Evolutionary conservation across 2,329 filamentous ascomycete species (phyloP).

Genomic region (Hypoxylon sp.): DNA sequence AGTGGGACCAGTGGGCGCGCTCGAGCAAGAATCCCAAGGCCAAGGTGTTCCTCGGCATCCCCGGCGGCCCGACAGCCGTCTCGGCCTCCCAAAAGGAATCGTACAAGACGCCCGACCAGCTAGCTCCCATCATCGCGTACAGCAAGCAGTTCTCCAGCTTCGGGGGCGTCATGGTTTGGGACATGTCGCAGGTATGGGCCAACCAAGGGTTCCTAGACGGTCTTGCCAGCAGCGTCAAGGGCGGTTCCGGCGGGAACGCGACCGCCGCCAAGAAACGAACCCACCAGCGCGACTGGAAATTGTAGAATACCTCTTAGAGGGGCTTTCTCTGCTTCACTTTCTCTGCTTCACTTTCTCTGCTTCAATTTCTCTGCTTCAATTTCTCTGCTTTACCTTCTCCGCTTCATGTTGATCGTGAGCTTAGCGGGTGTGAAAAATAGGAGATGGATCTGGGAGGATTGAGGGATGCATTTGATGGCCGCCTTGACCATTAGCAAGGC

Average conservation of each 20-base stretch:
- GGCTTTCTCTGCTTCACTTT: background rate
- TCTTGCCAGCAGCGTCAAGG: slow-evolving; percentile 53
- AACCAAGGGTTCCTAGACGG: slow-evolving; percentile 68
- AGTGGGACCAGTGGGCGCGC: slow-evolving; percentile 75
- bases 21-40: slow-evolving; percentile 70
- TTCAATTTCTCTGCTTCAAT: background rate
- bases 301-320: background rate
- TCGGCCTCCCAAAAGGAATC: slow-evolving; percentile 56
- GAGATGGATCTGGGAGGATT: background rate
- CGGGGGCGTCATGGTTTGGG: slow-evolving; percentile 77
- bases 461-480: slow-evolving; percentile 2
- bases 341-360: background rate
- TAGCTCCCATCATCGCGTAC: slow-evolving; percentile 67
- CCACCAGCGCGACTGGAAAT: slow-evolving; percentile 35
- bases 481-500: background rate
- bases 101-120: slow-evolving; percentile 62
- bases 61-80: slow-evolving; percentile 67
- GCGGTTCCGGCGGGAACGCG: slow-evolving; percentile 14
- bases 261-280: slow-evolving; percentile 2
- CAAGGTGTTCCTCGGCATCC: slow-evolving; percentile 73
- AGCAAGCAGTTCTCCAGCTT: slow-evolving; percentile 69
- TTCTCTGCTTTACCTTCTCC: too few relatives aligned
- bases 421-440: background rate
- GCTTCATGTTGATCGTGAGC: background rate
- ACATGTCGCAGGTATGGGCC: slow-evolving; percentile 70